Base-by-base conservation (phyloP, 345 rosid genomes). In the Lepidium aucheri region DNA sequence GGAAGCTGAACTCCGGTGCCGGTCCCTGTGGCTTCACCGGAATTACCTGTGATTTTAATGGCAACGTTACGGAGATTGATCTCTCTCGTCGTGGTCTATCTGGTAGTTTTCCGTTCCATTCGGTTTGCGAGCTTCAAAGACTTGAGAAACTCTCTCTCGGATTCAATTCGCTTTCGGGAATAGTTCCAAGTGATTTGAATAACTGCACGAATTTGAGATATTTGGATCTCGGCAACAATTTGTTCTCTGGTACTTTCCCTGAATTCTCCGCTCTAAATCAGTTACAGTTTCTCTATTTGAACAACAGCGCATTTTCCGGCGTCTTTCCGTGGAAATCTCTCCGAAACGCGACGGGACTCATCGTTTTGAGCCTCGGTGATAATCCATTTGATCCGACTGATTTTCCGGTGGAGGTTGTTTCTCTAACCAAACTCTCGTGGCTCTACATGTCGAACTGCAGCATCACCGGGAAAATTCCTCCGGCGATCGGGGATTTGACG, bases 311-410 rank as follows among this genome's bases (percentile, higher is more conserved):
- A 1, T 78, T 88, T 47, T 74, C 87, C 0, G 92, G 92, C 20
- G 54, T 32, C n/a, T 88, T 90, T 49, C 97, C 96, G 0, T 88
- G 94, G 97, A 68, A 71, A 2, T 88, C 96, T 5, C 73, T 90
- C 0, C 68, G 42, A 47, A 85, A 80, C 79, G 76, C 82, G 70
- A 70, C 79, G 3, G 47, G 69, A 13, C 84, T 93, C 28, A 63
- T 78, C 54, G 76, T 53, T 13, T 70, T 93, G 57, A 88, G 96
- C 65, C 12, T 83, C 4, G 97, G 97, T 0, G 98, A 93, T 43
- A 84, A 90, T 54, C 76, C 64, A 4, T 84, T 90, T 6, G 64
- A 81, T 36, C 50, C 53, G 15, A 59, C 81, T n/a, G 61, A 55
- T 50, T 86, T 88, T 68, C 98, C 97, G 0, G 3, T 6, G 0